Percentiles rank a stretch among this genome's conserved stretches.
Conservation (phyloP, 495 filamentous ascomycete species). For the Tuber brumale region DNA sequence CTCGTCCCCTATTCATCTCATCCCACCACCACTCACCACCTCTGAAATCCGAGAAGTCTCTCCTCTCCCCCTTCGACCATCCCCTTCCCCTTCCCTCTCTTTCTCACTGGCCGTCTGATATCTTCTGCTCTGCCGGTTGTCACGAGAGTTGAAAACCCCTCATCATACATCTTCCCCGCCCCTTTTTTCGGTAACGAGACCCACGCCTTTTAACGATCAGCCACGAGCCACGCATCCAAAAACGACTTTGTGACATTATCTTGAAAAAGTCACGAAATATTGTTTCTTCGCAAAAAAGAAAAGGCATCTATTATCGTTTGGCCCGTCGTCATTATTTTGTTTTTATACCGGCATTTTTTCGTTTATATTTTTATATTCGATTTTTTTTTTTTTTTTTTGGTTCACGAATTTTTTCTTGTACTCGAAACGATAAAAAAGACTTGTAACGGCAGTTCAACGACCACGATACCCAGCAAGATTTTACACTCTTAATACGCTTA, state of each 20-base stretch:
- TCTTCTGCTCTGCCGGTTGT: conserved; percentile 21
- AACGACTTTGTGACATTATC: conserved; percentile 38
- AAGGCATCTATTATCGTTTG: conserved; percentile 29
- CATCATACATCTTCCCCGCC: conserved; percentile 38
- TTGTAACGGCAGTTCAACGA: background rate
- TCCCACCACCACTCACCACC: conserved; percentile 17
- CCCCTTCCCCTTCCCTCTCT: conserved; percentile 17
- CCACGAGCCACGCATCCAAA: conserved; percentile 35
- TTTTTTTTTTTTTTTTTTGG: conserved; percentile 16
- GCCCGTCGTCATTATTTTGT: conserved; percentile 16
- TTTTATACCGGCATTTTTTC: conserved; percentile 9
- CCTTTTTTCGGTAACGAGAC: conserved; percentile 38
- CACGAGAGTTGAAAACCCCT: conserved; percentile 32
- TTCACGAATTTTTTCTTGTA: conserved; percentile 22
- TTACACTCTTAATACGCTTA: conserved; percentile 1
- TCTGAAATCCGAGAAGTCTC: conserved; percentile 17
- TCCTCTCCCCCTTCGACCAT: conserved; percentile 30
- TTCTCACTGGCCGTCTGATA: conserved; percentile 30
- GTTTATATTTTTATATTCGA: conserved; percentile 23
- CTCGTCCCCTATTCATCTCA: conserved; percentile 36
- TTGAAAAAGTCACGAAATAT: conserved; percentile 29
- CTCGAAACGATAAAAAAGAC: conserved; percentile 20
- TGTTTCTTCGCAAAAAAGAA: conserved; percentile 22
- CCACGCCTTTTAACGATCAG: conserved; percentile 40
- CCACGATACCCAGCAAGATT: conserved; percentile 2